Conservation (phyloP, 176 grass and related monocot species). For the Oropetium thomaeum region DNA sequence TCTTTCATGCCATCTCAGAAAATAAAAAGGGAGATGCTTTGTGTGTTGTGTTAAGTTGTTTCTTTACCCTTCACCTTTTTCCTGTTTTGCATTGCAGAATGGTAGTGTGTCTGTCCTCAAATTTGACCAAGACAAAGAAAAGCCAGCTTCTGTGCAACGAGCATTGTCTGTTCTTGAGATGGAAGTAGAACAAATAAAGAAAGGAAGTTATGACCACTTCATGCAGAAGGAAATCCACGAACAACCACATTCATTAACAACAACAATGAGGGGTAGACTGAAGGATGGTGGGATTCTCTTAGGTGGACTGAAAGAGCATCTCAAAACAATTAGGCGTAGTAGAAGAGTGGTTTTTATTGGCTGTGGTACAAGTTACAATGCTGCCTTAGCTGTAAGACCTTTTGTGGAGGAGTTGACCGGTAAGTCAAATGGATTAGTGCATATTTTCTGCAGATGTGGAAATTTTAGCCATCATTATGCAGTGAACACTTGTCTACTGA, state of each 20-base stretch:
- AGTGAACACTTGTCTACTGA: constrained; percentile 5
- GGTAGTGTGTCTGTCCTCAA: constrained; percentile 85
- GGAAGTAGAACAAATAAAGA: constrained; percentile 99
- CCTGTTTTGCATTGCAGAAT: constrained; percentile 49
- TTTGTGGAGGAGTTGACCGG: constrained; percentile 87
- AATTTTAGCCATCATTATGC: not conserved
- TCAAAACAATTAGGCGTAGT: constrained; percentile 82
- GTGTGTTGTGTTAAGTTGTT: too few species aligned
- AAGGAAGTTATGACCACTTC: constrained; percentile 85
- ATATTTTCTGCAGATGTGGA: not conserved
- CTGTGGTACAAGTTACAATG: constrained; percentile 95
- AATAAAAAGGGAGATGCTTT: not conserved
- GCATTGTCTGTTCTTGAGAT: constrained; percentile 95
- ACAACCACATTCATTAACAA: constrained; percentile 81
- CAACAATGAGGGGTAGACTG: constrained; percentile 91
- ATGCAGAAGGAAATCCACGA: constrained; percentile 99
- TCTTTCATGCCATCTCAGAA: not conserved
- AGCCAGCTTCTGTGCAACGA: constrained; percentile 79
- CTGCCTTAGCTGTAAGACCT: constrained; percentile 79
- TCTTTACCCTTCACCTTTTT: not conserved
- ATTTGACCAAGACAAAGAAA: constrained; percentile 80
- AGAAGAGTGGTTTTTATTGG: constrained; percentile 87
- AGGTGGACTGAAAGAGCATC: constrained; percentile 82
- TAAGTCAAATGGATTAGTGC: constrained; percentile 25
- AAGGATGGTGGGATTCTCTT: constrained; percentile 74